Evolutionary conservation across 1,284 basidiomycete species (phyloP).

Genomic region (Malassezia yamatoensis): DNA sequence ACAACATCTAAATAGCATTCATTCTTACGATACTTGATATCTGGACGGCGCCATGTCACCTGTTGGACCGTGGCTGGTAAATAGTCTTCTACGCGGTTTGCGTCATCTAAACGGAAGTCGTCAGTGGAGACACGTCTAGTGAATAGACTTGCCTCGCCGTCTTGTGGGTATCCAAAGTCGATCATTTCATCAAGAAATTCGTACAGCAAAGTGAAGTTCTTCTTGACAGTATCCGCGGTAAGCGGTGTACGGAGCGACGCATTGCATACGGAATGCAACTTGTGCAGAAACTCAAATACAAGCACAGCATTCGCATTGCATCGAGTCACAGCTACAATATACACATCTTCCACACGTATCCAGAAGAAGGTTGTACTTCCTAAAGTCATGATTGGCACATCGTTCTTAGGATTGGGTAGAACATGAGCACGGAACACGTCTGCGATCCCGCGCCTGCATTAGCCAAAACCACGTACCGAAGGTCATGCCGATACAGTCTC

Average conservation of each 20-base stretch:
- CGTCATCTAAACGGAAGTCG: slow-evolving; percentile 61
- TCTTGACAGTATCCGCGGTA: slow-evolving; percentile 90
- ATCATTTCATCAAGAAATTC: slow-evolving; percentile 60
- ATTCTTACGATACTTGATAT: slow-evolving; percentile 96
- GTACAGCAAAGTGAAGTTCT: slow-evolving; percentile 63
- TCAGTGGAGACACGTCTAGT: slow-evolving; percentile 90
- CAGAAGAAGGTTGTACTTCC: slow-evolving; percentile 97
- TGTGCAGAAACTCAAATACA: slow-evolving; percentile 94
- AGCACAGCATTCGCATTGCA: slow-evolving; percentile 95
- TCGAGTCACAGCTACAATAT: slow-evolving; percentile 90
- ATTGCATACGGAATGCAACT: slow-evolving; percentile 83
- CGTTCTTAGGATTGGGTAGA: slow-evolving; percentile 88
- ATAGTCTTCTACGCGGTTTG: slow-evolving; percentile 56
- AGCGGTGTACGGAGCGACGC: slow-evolving; percentile 95
- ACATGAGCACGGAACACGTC: slow-evolving; percentile 62
- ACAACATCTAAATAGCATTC: slow-evolving; percentile 97
- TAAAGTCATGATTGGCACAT: slow-evolving; percentile 92
- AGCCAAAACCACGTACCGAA: slow-evolving; percentile 21
- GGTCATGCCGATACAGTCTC: slow-evolving; percentile 38
- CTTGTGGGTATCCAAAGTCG: slow-evolving; percentile 99
- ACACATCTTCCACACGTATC: slow-evolving; percentile 85
- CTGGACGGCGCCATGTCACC: slow-evolving; percentile 83
- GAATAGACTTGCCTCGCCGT: slow-evolving; percentile 91
- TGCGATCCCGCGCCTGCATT: slow-evolving; percentile 28
- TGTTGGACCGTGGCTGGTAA: slow-evolving; percentile 62